Conservation (phyloP, 495 filamentous ascomycete genomes). For the Talaromyces borbonicus region DNA sequence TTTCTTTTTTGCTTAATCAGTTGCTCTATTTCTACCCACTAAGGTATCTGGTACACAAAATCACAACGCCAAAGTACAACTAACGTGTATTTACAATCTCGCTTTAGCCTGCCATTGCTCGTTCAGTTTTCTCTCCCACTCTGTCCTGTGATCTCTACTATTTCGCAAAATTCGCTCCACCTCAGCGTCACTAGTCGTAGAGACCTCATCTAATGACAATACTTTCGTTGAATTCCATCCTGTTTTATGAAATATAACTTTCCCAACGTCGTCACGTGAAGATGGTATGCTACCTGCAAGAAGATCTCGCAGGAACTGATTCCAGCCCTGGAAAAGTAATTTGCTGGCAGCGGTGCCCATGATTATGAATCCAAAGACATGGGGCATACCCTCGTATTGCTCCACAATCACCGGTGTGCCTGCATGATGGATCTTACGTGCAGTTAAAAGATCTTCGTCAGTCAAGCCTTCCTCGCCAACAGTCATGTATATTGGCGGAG, state of each 20-base stretch:
- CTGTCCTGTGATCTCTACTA: constrained; percentile 34
- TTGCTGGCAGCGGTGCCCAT: constrained; percentile 33
- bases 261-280: constrained; percentile 10
- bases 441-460: constrained; percentile 60
- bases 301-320: constrained; percentile 41
- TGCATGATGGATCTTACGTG: constrained; percentile 45
- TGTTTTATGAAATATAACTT: constrained; percentile 38
- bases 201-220: constrained; percentile 42
- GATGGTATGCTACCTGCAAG: constrained; percentile 21
- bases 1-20: neutral
- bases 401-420: constrained; percentile 59
- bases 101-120: constrained; percentile 30
- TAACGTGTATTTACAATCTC: constrained; percentile 29
- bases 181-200: constrained; percentile 42
- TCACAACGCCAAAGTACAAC: neutral
- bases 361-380: constrained; percentile 66
- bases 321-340: constrained; percentile 46
- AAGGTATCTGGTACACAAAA: neutral
- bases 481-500: constrained; percentile 61
- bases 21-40: neutral
- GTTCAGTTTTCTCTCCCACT: constrained; percentile 32
- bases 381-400: constrained; percentile 82
- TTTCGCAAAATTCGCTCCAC: constrained; percentile 38
- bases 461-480: constrained; percentile 72
- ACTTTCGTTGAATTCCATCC: constrained; percentile 42